Conservation (phyloP, 2,329 filamentous ascomycete species). For the Fusarium sarcochroum region DNA sequence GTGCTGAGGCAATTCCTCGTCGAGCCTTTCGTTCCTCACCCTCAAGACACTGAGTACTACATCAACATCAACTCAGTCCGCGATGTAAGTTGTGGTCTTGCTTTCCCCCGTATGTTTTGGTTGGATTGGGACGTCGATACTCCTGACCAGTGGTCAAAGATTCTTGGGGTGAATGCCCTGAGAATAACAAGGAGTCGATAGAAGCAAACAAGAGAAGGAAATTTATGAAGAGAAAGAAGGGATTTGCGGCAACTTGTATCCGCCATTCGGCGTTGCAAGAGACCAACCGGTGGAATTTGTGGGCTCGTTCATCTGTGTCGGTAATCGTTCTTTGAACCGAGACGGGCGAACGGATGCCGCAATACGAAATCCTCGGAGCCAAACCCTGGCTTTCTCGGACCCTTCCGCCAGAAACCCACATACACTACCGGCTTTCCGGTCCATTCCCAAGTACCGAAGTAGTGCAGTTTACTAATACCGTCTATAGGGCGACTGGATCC, state of each 20-base stretch:
- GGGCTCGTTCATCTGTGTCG: slow-evolving; percentile 44
- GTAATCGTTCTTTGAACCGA: slow-evolving; percentile 48
- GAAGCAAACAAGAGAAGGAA: slow-evolving; percentile 15
- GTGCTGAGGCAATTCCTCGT: slow-evolving; percentile 95
- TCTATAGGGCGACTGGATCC: slow-evolving; percentile 95
- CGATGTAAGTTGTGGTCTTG: slow-evolving; percentile 80
- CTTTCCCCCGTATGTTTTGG: slow-evolving; percentile 43
- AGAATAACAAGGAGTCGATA: slow-evolving; percentile 2
- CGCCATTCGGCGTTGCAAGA: slow-evolving; percentile 34
- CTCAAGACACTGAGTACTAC: slow-evolving; percentile 97
- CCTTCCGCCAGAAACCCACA: slow-evolving; percentile 31
- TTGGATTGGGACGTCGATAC: slow-evolving; percentile 1
- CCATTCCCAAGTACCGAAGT: slow-evolving; percentile 15
- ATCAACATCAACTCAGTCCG: slow-evolving; percentile 99
- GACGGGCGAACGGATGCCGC: slow-evolving; percentile 58
- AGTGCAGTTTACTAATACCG: slow-evolving; percentile 40
- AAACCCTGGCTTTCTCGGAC: slow-evolving; percentile 36
- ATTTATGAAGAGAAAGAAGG: slow-evolving; percentile 19
- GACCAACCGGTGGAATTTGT: slow-evolving; percentile 42
- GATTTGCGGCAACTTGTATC: slow-evolving; percentile 40
- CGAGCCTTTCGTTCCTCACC: slow-evolving; percentile 98
- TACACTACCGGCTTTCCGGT: slow-evolving; percentile 13
- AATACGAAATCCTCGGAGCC: slow-evolving; percentile 48
- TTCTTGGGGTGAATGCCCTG: not conserved
- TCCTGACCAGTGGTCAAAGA: slow-evolving; percentile 1